Conservation (phyloP, 352 stramenopile species). For the Phytopythium montanum region DNA sequence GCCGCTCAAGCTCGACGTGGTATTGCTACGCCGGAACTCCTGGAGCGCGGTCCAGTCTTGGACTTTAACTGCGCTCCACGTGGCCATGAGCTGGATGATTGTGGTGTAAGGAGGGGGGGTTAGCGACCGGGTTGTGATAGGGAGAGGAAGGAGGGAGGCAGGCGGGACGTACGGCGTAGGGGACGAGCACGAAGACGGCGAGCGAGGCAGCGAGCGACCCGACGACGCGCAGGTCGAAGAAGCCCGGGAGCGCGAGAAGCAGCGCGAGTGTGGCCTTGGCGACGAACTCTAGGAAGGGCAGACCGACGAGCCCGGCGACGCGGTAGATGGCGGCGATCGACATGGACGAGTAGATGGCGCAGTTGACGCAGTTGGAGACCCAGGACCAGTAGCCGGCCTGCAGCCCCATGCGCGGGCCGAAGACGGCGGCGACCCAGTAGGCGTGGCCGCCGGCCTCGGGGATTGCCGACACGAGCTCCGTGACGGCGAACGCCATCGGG, state of each 20-base stretch:
- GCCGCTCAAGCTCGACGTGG: neutral
- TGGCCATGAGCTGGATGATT: slow-evolving; percentile 21
- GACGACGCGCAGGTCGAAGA: slow-evolving; percentile 39
- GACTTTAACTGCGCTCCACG: slow-evolving; percentile 32
- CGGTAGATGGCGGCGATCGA: slow-evolving; percentile 27
- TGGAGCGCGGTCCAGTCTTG: slow-evolving; percentile 31
- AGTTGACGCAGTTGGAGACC: slow-evolving; percentile 77
- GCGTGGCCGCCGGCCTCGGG: slow-evolving; percentile 47
- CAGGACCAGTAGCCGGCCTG: slow-evolving; percentile 82
- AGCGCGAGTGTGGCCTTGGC: slow-evolving; percentile 40
- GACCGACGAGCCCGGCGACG: slow-evolving; percentile 7
- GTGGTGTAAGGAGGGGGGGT: too few relatives aligned
- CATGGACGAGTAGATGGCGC: slow-evolving; percentile 61
- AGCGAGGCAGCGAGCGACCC: slow-evolving; percentile 26
- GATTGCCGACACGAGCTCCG: slow-evolving; percentile 44
- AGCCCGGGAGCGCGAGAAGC: slow-evolving; percentile 40
- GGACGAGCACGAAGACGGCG: slow-evolving; percentile 28
- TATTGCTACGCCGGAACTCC: slow-evolving; percentile 25
- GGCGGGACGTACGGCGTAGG: slow-evolving; percentile 28
- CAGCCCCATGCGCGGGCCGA: slow-evolving; percentile 65
- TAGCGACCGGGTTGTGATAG: too few relatives aligned
- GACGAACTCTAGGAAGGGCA: slow-evolving; percentile 39
- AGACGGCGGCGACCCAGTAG: slow-evolving; percentile 67
- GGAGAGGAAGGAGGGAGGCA: too few relatives aligned
- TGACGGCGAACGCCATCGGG: slow-evolving; percentile 41